Evolutionary conservation across 139 green algal species (phyloP).

Genomic region (Chlorella vulgaris): DNA sequence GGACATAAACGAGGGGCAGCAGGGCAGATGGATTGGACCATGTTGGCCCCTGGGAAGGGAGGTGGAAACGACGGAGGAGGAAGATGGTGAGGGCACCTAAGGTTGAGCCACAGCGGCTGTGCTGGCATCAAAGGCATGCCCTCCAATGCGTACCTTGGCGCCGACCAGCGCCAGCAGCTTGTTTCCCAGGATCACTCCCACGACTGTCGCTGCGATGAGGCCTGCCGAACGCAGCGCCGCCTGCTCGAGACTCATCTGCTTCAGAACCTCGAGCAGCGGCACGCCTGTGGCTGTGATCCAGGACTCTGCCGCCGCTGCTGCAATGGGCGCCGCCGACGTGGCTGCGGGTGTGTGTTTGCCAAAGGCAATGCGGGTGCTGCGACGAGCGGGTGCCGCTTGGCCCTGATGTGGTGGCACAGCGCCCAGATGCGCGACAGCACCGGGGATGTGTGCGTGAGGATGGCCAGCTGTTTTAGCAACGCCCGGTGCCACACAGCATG

Average conservation of each 20-base stretch:
- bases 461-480: too few species aligned
- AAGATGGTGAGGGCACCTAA: too few species aligned
- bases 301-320: neutral
- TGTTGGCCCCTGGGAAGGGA: too few species aligned
- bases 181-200: slow-evolving; percentile 7
- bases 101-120: too few species aligned
- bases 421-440: neutral
- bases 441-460: neutral
- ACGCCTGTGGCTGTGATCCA: slow-evolving; percentile 32
- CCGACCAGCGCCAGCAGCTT: slow-evolving; percentile 18
- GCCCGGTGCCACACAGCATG: too few species aligned
- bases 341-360: neutral
- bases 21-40: neutral
- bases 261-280: slow-evolving; percentile 28
- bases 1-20: neutral
- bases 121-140: too few species aligned
- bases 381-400: too few species aligned
- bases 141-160: slow-evolving; percentile 18
- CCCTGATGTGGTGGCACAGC: too few species aligned
- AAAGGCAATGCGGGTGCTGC: neutral
- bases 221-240: neutral
- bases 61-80: too few species aligned
- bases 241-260: slow-evolving; percentile 15
- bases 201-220: slow-evolving; percentile 3
- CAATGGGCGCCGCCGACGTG: neutral